These are phyloP conservation scores for Nasturtium officinale DNA, from an alignment of 345 rosid species.

Conservation along the genomic window DNA sequence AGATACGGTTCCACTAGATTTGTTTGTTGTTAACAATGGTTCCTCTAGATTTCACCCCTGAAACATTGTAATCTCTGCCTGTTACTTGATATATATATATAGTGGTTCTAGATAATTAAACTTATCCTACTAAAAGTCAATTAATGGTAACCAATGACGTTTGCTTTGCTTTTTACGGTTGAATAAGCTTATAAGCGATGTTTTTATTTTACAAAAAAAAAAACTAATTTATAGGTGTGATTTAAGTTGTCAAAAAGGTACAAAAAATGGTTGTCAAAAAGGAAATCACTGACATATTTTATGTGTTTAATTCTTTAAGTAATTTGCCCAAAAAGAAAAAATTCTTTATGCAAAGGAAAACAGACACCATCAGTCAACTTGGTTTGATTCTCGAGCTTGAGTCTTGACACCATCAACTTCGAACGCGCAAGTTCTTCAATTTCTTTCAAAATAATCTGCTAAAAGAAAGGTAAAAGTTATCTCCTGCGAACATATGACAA, in stretches of 20 bases:
- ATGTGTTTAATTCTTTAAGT: no score
- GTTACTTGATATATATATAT: constrained; percentile 15
- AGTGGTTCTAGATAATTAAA: constrained; percentile 7
- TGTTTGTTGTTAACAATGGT: not conserved
- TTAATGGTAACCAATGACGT: not conserved
- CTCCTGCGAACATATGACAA: not conserved
- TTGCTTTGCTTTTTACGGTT: not conserved
- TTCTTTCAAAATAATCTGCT: not conserved
- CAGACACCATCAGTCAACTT: constrained; percentile 26
- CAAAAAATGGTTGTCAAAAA: not conserved
- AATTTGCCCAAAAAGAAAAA: no score
- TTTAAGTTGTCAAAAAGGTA: not conserved
- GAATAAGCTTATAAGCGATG: not conserved
- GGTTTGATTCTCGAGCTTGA: constrained; percentile 19
- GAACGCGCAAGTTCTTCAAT: not conserved
- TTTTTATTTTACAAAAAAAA: no score
- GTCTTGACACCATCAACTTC: constrained; percentile 18
- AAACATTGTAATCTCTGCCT: not conserved
- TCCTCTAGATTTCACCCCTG: constrained; percentile 26
- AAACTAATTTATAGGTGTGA: no score
- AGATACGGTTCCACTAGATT: constrained; percentile 26
- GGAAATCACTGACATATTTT: constrained; percentile 8
- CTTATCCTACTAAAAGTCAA: not conserved
- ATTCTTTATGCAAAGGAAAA: not conserved
- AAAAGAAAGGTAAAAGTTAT: not conserved